Base-by-base conservation (phyloP, 208 protist genomes). In the Angomonas ambiguus region DNA sequence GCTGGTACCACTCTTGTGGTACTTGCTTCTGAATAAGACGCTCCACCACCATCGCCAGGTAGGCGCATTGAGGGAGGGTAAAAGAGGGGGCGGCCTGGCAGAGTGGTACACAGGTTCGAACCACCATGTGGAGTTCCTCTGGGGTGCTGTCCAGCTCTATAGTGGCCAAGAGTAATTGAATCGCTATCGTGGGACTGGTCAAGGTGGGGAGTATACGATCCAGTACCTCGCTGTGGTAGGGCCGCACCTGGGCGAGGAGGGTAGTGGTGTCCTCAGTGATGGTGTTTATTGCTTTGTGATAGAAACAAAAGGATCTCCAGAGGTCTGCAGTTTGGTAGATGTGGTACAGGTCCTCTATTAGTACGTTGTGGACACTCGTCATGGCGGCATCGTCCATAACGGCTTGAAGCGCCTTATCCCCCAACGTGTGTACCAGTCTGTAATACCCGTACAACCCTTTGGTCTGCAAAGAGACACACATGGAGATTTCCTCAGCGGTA, bases 371-470 rank as follows among this genome's bases (percentile, higher is more conserved):
- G 60, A 78, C 62, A 3, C 31, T 6, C 56, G 27, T 34, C 62
- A 69, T 56, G 31, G 58, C 45, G 1, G 67, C 62, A 31, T 63
- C 58, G 63, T 73, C 67, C 27, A 55, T 45, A 0, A 60, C 62
- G 2, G 65, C 61, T 30, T 62, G 42, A 18, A 62, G 32, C 45
- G 56, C 45, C 3, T 41, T 49, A 31, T 32, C 33, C 32, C 58
- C 66, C 62, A 68, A 62, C 30, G 65, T 11, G 34, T 38, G 49
- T 5, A 66, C 45, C 30, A 66, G 66, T 3, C 53, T 67, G 22
- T 72, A 3, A 45, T 69, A 24, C 18, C 66, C 58, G 0, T 22
- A 41, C 51, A 77, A 31, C 16, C 55, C 48, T 22, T 49, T 34
- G 45, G 20, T 13, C 4, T 53, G 45, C 3, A 53, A 27, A 5